Base-by-base conservation (phyloP, 306 rosid species). In the Echinosophora koreensis region DNA sequence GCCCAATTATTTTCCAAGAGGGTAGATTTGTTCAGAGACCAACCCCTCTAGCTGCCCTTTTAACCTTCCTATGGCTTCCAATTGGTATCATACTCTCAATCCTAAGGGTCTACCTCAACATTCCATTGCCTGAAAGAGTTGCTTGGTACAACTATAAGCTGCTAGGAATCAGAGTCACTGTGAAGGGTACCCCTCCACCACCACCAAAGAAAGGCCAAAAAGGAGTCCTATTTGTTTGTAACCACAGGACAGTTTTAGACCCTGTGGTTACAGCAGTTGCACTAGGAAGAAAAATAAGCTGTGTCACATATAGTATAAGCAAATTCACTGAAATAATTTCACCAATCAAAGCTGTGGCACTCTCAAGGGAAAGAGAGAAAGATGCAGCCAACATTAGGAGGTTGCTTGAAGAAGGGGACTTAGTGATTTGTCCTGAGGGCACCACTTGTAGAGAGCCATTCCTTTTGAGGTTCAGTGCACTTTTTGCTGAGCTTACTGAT, bases 381-480 rank as follows among this genome's bases (percentile, higher is more conserved):
- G 99, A 95, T 15, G 99, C 97, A 0, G 97, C 81, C 0, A 84
- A 90, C 13, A 95, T 95, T 12, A 89, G 77, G 52, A 87, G 81
- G 5, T 66, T 92, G 65, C 96, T 95, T 11, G 88, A 90, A 72
- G 97, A 95, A 64, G 99, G 99, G 1, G 99, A 92, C 64, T 73
- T 95, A 14, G 93, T 95, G 64, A 92, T 95, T 54, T 95, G 91
- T 66, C 99, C 97, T 0, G 99, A 95, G 77, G 99, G 99, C 2
- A 95, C 97, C 1, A 95, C 97, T 1, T 95, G 99, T 11, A 85
- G 99, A 6, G 99, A 95, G 58, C 91, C 97, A 2, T 95, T 90
- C 39, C 84, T 95, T 2, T 8, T 92, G 63, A 71, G 99, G 81
- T 95, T 95, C 70, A 95, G 97, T 67, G 97, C 99, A 1, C 90